Evolutionary conservation across 495 filamentous ascomycete species (phyloP), one percentile per base, ranked within the genome.

Genomic region (Aspergillus olivimuriae): DNA sequence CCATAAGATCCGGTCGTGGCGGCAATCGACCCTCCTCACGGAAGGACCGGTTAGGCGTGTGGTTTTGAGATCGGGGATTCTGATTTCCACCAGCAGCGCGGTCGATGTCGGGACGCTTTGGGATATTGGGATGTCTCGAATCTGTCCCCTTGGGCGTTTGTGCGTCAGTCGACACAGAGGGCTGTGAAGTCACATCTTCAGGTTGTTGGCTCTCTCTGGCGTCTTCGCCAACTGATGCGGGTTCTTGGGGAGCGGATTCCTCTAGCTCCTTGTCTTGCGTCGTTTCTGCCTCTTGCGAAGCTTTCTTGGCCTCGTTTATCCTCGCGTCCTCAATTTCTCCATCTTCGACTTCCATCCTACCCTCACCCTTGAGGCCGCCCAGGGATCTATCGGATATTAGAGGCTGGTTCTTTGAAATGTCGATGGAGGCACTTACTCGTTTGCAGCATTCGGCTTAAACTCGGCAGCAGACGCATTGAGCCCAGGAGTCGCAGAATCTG

Each of bases 311-410:
- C 14, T 63, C 18, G 9, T 48, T 44, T 62, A 72, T 69, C 50
- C 76, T 82, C 10, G 70, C 72, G 62, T 89, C 82, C 52, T 85
- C 81, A 23, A 88, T 84, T 53, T 90, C 86, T 18, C 84, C 86
- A 63, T 89, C 85, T 57, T 89, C 86, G 38, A 83, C 83, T 53
- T 89, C 86, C 8, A 58, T 44, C 35, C 62, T 68, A 10, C 65
- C 48, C 33, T 44, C 21, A 8, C 52, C 22, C 56, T 63, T 15
- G 53, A 47, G 46, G 58, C 51, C 53, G 56, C 62, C 26, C 63
- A 20, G 62, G 12, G 44, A 43, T 15, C 65, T 70, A 44, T 41
- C 11, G 24, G 24, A 28, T 11, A 28, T 28, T 28, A 28, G 24
- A 28, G 5, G n/a, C n/a, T n/a, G n/a, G n/a, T n/a, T n/a, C n/a